Evolutionary conservation across 2,329 filamentous ascomycete genomes (phyloP), one percentile per base, ranked within the genome.

Genomic region (Aspergillus unguis): DNA sequence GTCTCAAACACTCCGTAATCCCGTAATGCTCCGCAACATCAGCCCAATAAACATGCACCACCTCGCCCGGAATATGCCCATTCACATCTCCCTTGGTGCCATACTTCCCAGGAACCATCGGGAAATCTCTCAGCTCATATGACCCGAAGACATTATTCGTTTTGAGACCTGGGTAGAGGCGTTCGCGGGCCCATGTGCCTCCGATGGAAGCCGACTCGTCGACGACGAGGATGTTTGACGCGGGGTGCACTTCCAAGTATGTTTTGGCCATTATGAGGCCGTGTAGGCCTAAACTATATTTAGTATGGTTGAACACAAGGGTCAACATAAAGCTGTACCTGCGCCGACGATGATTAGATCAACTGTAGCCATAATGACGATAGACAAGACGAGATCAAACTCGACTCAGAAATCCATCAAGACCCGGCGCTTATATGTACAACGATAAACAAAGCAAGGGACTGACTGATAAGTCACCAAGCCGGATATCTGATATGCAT

Each of bases 71-170:
- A 36, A 86, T 78, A 63, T 85, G 81, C 43, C 81, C 66, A 11
- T 76, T 77, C 10, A 17, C 17, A 17, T 17, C 17, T 17, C 65
- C 58, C 48, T 73, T 59, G 17, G 70, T 62, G 8, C 67, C 66
- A 58, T 79, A 83, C 1, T 67, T 72, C 35, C 76, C 76, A 2
- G 72, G 68, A 50, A 75, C 72, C 81, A 90, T 85, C 23, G 85
- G 84, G 52, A 86, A 87, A 62, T 87, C 86, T 0, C 81, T 80
- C 58, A 81, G 88, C 65, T 90, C 85, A 58, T 84, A 87, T 0
- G 81, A 84, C 3, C 86, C 85, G 8, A 84, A 65, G 59, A 87
- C 77, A 62, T 88, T 90, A 69, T 90, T 90, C 52, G 80, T 83
- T 62, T 81, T 85, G 42, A 90, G 75, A 1, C 81, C 82, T 0